These are phyloP conservation scores for Lumnitzera littorea DNA, from an alignment of 345 rosid species.

Conservation along the genomic window DNA sequence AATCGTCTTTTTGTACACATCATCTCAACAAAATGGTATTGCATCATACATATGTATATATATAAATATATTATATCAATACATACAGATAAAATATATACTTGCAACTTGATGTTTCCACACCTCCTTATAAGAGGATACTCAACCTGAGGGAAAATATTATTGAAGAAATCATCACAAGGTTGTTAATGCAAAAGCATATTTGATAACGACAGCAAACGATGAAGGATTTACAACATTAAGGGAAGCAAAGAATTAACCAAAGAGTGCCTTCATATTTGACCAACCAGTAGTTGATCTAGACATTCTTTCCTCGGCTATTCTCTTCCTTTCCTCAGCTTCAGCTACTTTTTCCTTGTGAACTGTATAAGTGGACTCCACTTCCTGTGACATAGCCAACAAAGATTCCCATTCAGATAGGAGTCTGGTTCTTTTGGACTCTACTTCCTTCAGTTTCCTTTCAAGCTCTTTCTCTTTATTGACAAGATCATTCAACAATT, in stretches of 20 bases:
- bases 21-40: too few species aligned
- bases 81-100: too few species aligned
- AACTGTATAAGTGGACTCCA: neutral
- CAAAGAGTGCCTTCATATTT: constrained; percentile 7
- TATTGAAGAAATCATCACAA: neutral
- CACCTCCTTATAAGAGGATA: too few species aligned
- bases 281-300: constrained; percentile 17
- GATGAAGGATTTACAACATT: neutral
- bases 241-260: constrained; percentile 1
- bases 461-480: constrained; percentile 9
- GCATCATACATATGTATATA: too few species aligned
- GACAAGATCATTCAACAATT: neutral
- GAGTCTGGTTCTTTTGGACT: constrained; percentile 5
- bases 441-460: constrained; percentile 3
- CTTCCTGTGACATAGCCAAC: constrained; percentile 9
- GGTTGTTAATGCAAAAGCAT: too few species aligned
- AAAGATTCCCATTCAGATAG: constrained; percentile 8
- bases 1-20: too few species aligned
- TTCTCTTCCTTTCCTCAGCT: constrained; percentile 12
- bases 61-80: too few species aligned
- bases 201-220: too few species aligned
- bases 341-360: neutral
- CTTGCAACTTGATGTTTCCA: too few species aligned
- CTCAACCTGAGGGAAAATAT: too few species aligned
- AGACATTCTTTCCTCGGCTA: constrained; percentile 18